Evolutionary conservation across 108 stramenopile species (phyloP).

Genomic region (Skeletonema marinoi): DNA sequence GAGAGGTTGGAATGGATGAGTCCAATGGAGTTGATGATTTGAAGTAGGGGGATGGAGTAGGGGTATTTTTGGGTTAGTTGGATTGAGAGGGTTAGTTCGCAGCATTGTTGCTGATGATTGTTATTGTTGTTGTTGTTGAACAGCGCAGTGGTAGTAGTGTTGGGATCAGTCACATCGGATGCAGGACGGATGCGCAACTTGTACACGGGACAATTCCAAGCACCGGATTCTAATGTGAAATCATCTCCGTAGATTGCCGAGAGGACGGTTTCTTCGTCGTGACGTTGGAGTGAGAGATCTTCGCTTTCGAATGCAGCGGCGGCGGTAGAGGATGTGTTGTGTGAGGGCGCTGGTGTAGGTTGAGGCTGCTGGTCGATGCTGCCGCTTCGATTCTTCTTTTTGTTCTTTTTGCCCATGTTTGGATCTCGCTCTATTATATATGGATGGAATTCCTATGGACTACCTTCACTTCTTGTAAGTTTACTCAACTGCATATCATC

Average conservation of each 20-base stretch:
- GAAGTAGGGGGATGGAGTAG: slow-evolving; percentile 62
- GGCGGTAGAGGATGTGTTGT: no score
- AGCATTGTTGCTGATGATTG: neutral
- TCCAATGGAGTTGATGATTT: slow-evolving; percentile 54
- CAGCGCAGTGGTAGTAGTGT: neutral
- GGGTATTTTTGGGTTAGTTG: slow-evolving; percentile 72
- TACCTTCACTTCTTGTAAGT: no score
- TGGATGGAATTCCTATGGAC: no score
- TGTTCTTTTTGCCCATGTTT: slow-evolving; percentile 39
- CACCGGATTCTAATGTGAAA: slow-evolving; percentile 51
- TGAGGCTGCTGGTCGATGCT: slow-evolving; percentile 14
- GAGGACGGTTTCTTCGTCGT: slow-evolving; percentile 80
- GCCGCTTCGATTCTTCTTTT: slow-evolving; percentile 25
- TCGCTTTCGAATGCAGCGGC: slow-evolving; percentile 31
- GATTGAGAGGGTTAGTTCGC: slow-evolving; percentile 42
- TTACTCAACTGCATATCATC: no score
- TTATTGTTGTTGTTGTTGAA: neutral
- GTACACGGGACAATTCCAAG: slow-evolving; percentile 51
- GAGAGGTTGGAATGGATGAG: slow-evolving; percentile 33
- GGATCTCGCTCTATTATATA: no score
- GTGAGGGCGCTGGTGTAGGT: neutral
- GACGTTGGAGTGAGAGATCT: slow-evolving; percentile 69
- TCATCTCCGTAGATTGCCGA: slow-evolving; percentile 79
- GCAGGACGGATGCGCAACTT: slow-evolving; percentile 25
- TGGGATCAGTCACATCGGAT: slow-evolving; percentile 7